These are phyloP conservation scores for Stropharia rugosoannulata DNA, from an alignment of 768 basidiomycete genomes.

Conservation along the genomic window DNA sequence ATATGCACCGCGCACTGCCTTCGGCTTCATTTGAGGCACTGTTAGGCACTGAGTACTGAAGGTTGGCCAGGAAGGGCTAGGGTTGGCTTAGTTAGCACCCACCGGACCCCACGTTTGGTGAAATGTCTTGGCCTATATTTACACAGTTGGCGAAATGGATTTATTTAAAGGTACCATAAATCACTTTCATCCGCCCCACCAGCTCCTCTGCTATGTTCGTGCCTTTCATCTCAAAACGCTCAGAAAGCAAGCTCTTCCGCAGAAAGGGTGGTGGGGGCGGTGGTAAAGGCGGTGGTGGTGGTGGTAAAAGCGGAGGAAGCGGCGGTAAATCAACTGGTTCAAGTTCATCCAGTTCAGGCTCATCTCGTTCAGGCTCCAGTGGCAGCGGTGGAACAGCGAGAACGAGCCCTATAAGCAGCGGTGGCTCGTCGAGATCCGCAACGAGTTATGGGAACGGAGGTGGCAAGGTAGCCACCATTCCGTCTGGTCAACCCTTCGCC, in stretches of 20 bases:
- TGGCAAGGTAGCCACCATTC: conserved; percentile 32
- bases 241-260: conserved; percentile 16
- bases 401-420: conserved; percentile 16
- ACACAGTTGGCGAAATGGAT: neutral
- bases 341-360: conserved; percentile 7
- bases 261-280: conserved; percentile 29
- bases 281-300: conserved; percentile 8
- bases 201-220: conserved; percentile 19
- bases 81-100: too few relatives aligned
- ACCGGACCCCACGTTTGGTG: too few relatives aligned
- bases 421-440: conserved; percentile 17
- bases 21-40: too few relatives aligned
- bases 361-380: conserved; percentile 9
- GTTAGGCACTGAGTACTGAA: too few relatives aligned
- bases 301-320: conserved; percentile 1
- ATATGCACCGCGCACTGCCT: too few relatives aligned
- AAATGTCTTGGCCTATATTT: too few relatives aligned
- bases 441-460: conserved; percentile 30
- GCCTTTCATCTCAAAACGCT: conserved; percentile 24
- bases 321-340: conserved; percentile 5
- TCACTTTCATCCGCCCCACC: neutral
- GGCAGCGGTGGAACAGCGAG: conserved; percentile 19
- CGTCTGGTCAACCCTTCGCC: conserved; percentile 42
- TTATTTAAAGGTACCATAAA: neutral
- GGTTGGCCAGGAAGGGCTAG: too few relatives aligned